phyloP scores from a whole-genome alignment of 139 green algal genomes.

The Picochlorum sp. region DNA sequence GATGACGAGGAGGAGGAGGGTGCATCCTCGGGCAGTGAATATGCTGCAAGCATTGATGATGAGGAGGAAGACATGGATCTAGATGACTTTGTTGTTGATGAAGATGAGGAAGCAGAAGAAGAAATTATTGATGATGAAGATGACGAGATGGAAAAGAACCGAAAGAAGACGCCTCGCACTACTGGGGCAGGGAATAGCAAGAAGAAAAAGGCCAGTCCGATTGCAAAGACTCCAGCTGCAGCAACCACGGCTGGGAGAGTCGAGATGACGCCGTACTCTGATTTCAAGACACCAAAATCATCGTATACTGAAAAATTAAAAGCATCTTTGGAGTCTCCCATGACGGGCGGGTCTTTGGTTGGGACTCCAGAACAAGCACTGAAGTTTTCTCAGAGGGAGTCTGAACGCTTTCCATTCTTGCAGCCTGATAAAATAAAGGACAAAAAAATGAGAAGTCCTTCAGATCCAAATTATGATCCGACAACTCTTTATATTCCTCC shows the following conservation, averaged over 20 bases:
- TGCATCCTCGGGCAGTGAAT: slow-evolving; percentile 16
- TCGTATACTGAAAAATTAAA: too few relatives aligned
- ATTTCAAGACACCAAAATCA: too few relatives aligned
- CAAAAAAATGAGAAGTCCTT: slow-evolving; percentile 35
- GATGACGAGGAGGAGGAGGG: background rate
- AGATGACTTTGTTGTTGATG: slow-evolving; percentile 13
- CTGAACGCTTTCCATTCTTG: slow-evolving; percentile 64
- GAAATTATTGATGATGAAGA: slow-evolving; percentile 20
- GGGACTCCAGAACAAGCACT: too few relatives aligned
- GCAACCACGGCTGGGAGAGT: background rate
- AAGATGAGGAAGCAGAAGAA: slow-evolving; percentile 1
- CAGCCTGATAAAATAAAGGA: slow-evolving; percentile 56
- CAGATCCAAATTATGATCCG: slow-evolving; percentile 62
- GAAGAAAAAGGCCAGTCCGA: background rate
- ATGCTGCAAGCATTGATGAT: slow-evolving; percentile 16
- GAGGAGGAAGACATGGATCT: slow-evolving; percentile 13
- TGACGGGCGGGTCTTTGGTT: too few relatives aligned
- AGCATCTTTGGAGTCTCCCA: too few relatives aligned
- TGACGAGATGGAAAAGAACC: background rate
- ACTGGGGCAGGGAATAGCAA: slow-evolving; percentile 26
- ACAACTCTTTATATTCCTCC: slow-evolving; percentile 71
- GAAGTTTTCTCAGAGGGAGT: slow-evolving; percentile 34
- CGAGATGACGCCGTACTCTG: too few relatives aligned
- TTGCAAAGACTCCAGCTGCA: background rate
- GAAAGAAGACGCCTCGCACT: background rate